phyloP scores from a whole-genome alignment of 2,329 filamentous ascomycete genomes.

The Colletotrichum sp. region DNA sequence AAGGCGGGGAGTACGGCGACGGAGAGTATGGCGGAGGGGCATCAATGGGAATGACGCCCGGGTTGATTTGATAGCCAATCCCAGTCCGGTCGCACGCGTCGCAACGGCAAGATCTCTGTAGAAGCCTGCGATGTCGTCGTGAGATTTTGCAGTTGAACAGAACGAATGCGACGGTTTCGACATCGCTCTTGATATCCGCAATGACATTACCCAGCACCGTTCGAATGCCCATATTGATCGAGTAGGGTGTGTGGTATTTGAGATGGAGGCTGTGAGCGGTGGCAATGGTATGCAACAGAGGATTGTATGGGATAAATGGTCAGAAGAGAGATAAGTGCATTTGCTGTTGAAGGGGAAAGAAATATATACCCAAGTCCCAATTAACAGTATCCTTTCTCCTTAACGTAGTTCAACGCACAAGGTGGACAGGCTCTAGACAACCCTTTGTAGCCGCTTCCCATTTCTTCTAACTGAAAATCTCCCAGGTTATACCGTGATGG shows the following conservation, averaged over 20 bases:
- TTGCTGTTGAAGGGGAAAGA: not conserved
- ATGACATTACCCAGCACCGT: not conserved
- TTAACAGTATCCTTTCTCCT: not conserved
- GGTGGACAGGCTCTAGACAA: not conserved
- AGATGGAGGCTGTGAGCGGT: not conserved
- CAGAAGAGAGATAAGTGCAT: not conserved
- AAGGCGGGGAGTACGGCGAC: not conserved
- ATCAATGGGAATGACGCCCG: not conserved
- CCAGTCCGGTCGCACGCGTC: fast-evolving
- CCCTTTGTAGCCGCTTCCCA: not conserved
- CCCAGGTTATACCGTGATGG: not conserved
- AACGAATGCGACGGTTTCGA: not conserved
- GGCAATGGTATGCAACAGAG: not conserved
- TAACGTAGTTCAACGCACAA: not conserved
- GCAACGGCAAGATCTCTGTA: not conserved
- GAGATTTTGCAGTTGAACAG: not conserved
- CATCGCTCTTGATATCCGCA: not conserved
- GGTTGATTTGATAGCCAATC: not conserved
- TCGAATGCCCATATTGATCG: not conserved
- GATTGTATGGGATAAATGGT: fast-evolving
- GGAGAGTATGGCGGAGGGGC: not conserved
- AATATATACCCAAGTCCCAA: not conserved
- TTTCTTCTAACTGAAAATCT: not conserved
- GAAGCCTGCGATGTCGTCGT: not conserved
- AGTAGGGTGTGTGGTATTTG: not conserved